Evolutionary conservation across 2,329 filamentous ascomycete genomes (phyloP), one percentile per base, ranked within the genome.

Genomic region (Colletotrichum salicis): DNA sequence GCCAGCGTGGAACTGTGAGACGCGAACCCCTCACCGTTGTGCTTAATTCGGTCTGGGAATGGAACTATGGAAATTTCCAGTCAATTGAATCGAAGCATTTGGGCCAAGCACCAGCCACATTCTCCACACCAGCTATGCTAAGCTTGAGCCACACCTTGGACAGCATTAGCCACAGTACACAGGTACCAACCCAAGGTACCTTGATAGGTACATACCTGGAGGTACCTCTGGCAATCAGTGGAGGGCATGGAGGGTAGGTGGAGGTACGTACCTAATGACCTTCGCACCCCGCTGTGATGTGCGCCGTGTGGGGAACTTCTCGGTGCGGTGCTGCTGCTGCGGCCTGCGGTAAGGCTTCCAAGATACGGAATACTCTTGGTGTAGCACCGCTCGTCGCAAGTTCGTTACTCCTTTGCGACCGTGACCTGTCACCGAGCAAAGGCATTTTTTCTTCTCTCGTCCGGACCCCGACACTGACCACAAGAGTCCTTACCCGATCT

Each of bases 1-100:
- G 83, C 83, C 83, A 85, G 78, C 81, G 82, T 85, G 83, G 82
- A 85, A 80, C 64, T 72, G 65, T 72, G 59, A 70, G 70, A 73
- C 71, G 48, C 61, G 64, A 62, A 65, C 70, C 70, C 69, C 69
- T 71, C 65, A 62, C 60, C 56, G 7, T 66, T 52, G 31, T 45
- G 57, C 71, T 71, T 51, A 63, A 71, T 67, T 64, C 27, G 70
- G 31, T 41, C 27, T 55, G 59, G 55, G 57, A 66, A 71, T 66
- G 61, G 71, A 67, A 73, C 67, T 67, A 55, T 71, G 69, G 67
- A 73, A 67, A 55, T 71, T 67, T 67, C 71, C 67, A 71, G 67
- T 67, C 63, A 71, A 70, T 66, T 35, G 52, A 41, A 60, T 61
- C 59, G 55, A 62, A 48, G 45, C 58, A 68, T 33, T 66, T 29